Base-by-base conservation (phyloP, 768 basidiomycete species). In the Boletales sp. region DNA sequence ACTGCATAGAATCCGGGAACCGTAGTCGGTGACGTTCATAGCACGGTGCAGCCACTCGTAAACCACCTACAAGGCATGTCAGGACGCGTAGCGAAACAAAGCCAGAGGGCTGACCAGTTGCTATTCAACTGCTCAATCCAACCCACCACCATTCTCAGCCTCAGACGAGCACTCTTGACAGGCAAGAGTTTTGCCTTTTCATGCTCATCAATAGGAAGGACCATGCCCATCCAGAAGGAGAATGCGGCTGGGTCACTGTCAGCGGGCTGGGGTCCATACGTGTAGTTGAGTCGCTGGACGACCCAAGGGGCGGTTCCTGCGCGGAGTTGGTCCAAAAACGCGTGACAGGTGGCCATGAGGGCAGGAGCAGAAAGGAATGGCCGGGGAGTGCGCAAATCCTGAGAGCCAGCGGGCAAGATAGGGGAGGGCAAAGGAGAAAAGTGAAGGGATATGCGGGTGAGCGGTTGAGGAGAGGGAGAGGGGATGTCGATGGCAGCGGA, bases 281-380 rank as follows among this genome's bases (percentile, higher is more conserved):
- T 83, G 59, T 79, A 80, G 61, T 88, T 82, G 39, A 97, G 76
- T 42, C 90, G 81, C 61, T 97, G 91, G 2, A 91, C 83, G 32
- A 97, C 84, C 94, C 95, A 97, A 11, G 94, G 95, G 1, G 92
- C 90, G 1, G 83, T 84, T 14, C 91, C 90, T 3, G 72, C 72
- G 48, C 79, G 67, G 10, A 87, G 71, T 53, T 84, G 80, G 21
- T 74, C 72, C 50, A 88, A 70, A 60, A 89, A 89, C 5, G 71
- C 69, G 40, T 76, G 76, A 59, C 87, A 89, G 13, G 72, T 74
- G 2, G 66, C 71, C 69, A 86, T 75, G 43, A 79, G 68, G 45
- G 47, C 40, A 6, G 59, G 29, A 4, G 56, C 64, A 17, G 68
- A 64, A n/a, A 58, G 51, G 8, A 53, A 43, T 15, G 30, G 54